A percentile compares a stretch with the other conserved stretches of the same genome.
Conservation (phyloP, 192 early-diverging fungal species). For the Backusella liffmaniae region DNA sequence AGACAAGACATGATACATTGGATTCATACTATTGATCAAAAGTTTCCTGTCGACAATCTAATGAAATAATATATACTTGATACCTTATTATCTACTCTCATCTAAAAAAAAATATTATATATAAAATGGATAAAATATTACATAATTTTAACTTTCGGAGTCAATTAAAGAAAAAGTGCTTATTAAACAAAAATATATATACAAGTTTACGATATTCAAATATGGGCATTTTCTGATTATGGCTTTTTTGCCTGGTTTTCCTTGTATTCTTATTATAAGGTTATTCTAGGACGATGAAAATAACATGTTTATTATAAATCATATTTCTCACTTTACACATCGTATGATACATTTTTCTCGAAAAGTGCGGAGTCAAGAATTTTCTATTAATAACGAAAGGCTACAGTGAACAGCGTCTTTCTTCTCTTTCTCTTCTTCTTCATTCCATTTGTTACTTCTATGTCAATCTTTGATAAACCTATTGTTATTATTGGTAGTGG, state of each 20-base stretch:
- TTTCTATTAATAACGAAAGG: background rate
- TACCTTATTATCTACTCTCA: background rate
- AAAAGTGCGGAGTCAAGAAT: background rate
- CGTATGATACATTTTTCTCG: background rate
- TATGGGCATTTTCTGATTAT: background rate
- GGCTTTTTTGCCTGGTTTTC: background rate
- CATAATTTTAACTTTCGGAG: background rate
- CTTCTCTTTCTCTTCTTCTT: background rate
- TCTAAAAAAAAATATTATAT: background rate
- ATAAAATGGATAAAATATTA: background rate
- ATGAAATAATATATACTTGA: background rate
- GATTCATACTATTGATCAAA: slow-evolving; percentile 52
- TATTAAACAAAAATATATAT: background rate
- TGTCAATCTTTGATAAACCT: background rate
- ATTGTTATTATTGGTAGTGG: background rate
- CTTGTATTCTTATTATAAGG: background rate
- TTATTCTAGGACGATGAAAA: background rate
- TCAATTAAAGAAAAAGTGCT: background rate
- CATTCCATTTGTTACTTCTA: background rate
- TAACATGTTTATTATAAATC: background rate
- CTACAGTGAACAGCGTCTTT: background rate
- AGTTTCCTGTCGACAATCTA: slow-evolving; percentile 32
- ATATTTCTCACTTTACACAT: background rate
- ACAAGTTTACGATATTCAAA: background rate
- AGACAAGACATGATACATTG: slow-evolving; percentile 68